Evolutionary conservation across 352 stramenopile genomes (phyloP).

Genomic region (Phytopythium mirpurense): DNA sequence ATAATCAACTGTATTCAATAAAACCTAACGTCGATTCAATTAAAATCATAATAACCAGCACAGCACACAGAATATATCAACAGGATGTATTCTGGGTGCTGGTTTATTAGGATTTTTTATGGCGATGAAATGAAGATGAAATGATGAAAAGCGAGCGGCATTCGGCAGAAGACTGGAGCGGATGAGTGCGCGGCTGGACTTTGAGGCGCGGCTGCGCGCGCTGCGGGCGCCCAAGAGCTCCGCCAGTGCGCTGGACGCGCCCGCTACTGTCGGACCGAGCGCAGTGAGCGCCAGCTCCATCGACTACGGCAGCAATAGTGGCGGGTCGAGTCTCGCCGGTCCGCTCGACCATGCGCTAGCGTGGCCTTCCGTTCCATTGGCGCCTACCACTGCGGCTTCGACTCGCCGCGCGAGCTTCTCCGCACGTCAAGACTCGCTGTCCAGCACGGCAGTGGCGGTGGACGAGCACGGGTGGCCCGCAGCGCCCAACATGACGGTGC

Average conservation of each 20-base stretch:
- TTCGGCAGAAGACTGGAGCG: too few species aligned
- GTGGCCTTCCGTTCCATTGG: constrained; percentile 18
- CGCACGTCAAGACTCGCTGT: background rate
- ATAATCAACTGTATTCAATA: too few species aligned
- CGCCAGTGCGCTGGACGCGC: background rate
- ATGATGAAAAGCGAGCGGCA: too few species aligned
- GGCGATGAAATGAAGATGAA: too few species aligned
- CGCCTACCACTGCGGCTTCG: background rate
- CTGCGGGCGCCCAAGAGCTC: constrained; percentile 31
- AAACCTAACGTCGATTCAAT: too few species aligned
- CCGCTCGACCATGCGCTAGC: constrained; percentile 14
- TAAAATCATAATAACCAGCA: too few species aligned
- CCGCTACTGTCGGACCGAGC: constrained; percentile 5
- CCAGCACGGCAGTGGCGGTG: constrained; percentile 1
- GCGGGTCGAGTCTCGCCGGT: background rate
- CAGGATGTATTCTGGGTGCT: too few species aligned
- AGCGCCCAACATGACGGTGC: constrained; percentile 5
- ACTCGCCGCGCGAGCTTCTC: background rate
- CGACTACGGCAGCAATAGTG: background rate
- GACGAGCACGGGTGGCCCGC: constrained; percentile 5
- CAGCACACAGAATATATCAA: too few species aligned
- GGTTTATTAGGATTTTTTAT: too few species aligned
- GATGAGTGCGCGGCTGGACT: constrained; percentile 34
- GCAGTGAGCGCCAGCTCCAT: constrained; percentile 2
- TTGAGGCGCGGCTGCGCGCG: constrained; percentile 56